Base-by-base conservation (phyloP, 2,329 filamentous ascomycete genomes). In the Aspergillus pseudoglaucus region DNA sequence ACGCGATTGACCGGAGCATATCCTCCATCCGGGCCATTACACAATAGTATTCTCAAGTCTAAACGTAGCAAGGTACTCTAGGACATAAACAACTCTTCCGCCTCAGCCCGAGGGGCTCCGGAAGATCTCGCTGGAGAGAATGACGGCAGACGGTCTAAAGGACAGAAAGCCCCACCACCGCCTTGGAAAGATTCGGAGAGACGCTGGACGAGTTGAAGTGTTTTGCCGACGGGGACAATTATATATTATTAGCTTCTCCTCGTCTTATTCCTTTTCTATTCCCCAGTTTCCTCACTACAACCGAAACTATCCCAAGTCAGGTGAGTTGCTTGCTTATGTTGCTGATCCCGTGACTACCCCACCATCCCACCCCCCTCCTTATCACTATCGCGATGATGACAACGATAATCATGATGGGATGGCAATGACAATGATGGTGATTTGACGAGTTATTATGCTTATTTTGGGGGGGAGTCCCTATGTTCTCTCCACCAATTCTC, bases 101-200 rank as follows among this genome's bases (percentile, higher is more conserved):
- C 57, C 52, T 62, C 54, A 53, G 60, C 55, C 65, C 66, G 66
- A 68, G 59, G 59, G 47, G 58, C 53, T 47, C 46, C 66, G 65
- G 66, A 53, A 67, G 65, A 68, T 66, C 59, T 69, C 66, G 66
- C 62, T 63, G 56, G 49, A 49, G 45, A 53, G 47, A 42, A 47
- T 47, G 46, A 47, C 54, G 49, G 53, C 53, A 58, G 53, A 55
- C 50, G 59, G 56, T 58, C 53, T 55, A 59, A 59, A 46, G 45
- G 40, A 27, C 22, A 42, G 25, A 10, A 15, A n/a, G 66, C 64
- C 65, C 66, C 66, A 69, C 66, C 58, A 55, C 58, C 50, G 47
- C 54, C 47, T 65, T 65, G 62, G 64, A 64, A 67, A 67, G 62
- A 66, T 59, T 65, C 66, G 65, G 66, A 65, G 62, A 47, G 46